Evolutionary conservation across 805 yeast genomes (phyloP).

Genomic region (Kazachstania bromeliacearum): DNA sequence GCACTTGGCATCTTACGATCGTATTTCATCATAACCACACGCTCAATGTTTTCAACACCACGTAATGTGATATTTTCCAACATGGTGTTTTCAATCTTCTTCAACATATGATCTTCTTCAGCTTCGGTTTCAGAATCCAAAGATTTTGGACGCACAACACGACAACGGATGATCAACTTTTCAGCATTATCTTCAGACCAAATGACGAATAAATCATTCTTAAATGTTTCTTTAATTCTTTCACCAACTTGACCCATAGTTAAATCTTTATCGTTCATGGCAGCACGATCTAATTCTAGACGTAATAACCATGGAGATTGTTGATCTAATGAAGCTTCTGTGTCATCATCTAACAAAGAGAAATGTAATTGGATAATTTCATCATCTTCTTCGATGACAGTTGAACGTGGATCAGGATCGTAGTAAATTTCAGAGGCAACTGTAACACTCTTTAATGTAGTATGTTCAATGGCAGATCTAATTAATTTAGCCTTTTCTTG

Average conservation of each 20-base stretch:
- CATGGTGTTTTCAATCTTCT: constrained; percentile 93
- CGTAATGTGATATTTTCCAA: constrained; percentile 87
- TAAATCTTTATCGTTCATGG: constrained; percentile 95
- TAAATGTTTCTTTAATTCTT: constrained; percentile 84
- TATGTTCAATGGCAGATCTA: constrained; percentile 95
- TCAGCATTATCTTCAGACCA: constrained; percentile 99
- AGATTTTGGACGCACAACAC: constrained; percentile 92
- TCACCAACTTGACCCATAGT: constrained; percentile 98
- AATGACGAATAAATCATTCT: constrained; percentile 90
- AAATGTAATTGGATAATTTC: constrained; percentile 97
- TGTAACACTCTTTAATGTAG: constrained; percentile 87
- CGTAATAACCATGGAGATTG: constrained; percentile 98
- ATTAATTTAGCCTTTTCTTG: constrained; percentile 91
- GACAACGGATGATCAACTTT: constrained; percentile 91
- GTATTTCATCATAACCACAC: constrained; percentile 74
- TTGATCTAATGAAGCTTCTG: constrained; percentile 84
- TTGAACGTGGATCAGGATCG: constrained; percentile 95
- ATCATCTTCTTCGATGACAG: constrained; percentile 93
- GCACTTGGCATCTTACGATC: constrained; percentile 63
- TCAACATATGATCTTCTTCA: constrained; percentile 93
- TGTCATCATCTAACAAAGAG: constrained; percentile 95
- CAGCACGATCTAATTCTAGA: constrained; percentile 94
- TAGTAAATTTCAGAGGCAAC: constrained; percentile 96
- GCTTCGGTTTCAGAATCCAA: constrained; percentile 90
- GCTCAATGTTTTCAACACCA: constrained; percentile 89